These are phyloP conservation scores for Penicillium arizonense DNA, from an alignment of 495 filamentous ascomycete genomes.

Conservation along the genomic window DNA sequence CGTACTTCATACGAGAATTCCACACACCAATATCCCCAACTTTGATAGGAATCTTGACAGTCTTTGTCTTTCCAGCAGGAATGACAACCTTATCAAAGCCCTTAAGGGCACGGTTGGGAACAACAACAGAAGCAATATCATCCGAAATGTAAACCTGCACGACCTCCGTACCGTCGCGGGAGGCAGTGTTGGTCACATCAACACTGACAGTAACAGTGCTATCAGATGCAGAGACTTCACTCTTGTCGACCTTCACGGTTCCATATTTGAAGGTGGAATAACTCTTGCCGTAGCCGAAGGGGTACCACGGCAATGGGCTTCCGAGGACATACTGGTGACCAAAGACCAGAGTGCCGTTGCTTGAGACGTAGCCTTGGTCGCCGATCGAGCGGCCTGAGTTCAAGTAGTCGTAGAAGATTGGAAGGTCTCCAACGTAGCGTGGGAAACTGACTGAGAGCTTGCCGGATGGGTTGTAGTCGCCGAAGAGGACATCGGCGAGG, in stretches of 20 bases:
- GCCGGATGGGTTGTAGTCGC: constrained; percentile 62
- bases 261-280: constrained; percentile 63
- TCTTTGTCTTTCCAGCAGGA: constrained; percentile 56
- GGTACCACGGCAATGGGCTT: constrained; percentile 55
- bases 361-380: constrained; percentile 44
- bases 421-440: constrained; percentile 60
- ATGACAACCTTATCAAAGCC: constrained; percentile 68
- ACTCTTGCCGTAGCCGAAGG: constrained; percentile 67
- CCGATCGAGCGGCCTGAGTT: constrained; percentile 58
- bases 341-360: constrained; percentile 61
- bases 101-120: constrained; percentile 64
- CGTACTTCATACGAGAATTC: constrained; percentile 63
- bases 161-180: constrained; percentile 60
- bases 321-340: constrained; percentile 65
- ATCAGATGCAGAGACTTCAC: constrained; percentile 39
- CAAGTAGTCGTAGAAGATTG: constrained; percentile 68
- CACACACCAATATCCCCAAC: constrained; percentile 56
- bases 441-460: constrained; percentile 70
- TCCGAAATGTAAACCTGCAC: constrained; percentile 68
- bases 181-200: constrained; percentile 53
- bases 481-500: constrained; percentile 66
- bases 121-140: constrained; percentile 58
- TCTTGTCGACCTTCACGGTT: constrained; percentile 44
- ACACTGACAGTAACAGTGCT: constrained; percentile 49
- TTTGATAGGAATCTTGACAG: constrained; percentile 51